A percentile compares a stretch with the other conserved stretches of the same genome.
Conservation (phyloP, 2,329 filamentous ascomycete genomes). For the Chalaropsis ovoidea region DNA sequence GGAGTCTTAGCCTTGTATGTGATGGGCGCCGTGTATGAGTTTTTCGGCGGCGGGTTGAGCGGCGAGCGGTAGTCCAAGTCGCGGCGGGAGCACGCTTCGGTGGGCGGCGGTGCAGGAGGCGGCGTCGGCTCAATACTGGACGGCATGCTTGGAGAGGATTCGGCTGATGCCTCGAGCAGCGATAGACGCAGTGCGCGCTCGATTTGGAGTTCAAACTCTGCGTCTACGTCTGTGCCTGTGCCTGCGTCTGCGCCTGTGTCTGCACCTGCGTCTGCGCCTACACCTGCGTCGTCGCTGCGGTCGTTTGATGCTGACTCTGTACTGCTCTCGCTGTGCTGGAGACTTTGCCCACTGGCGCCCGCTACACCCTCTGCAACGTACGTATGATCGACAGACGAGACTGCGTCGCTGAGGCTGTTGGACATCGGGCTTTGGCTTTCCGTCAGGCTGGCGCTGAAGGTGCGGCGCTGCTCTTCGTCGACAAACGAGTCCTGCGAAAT, state of each 20-base stretch:
- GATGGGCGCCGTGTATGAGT: conserved; percentile 16
- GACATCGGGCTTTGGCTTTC: conserved; percentile 5
- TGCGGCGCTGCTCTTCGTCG: conserved; percentile 46
- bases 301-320: not conserved
- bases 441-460: not conserved
- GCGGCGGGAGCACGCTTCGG: not conserved
- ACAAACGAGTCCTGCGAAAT: conserved; percentile 52
- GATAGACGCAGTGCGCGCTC: conserved; percentile 54
- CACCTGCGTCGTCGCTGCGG: conserved; percentile 16
- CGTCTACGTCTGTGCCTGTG: conserved; percentile 35
- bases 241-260: too few relatives aligned
- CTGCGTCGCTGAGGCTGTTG: conserved; percentile 41
- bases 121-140: conserved; percentile 25
- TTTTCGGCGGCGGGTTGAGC: conserved; percentile 16
- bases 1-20: conserved; percentile 14
- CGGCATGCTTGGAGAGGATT: not conserved
- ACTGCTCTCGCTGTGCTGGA: not conserved
- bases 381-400: conserved; percentile 40
- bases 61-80: not conserved
- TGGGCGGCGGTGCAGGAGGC: not conserved
- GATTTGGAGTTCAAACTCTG: conserved; percentile 51
- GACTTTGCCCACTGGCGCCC: not conserved
- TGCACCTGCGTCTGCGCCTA: conserved; percentile 34
- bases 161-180: conserved; percentile 39
- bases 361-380: conserved; percentile 32